Evolutionary conservation across 352 stramenopile genomes (phyloP).

Genomic region (Stramenopiles sp.): DNA sequence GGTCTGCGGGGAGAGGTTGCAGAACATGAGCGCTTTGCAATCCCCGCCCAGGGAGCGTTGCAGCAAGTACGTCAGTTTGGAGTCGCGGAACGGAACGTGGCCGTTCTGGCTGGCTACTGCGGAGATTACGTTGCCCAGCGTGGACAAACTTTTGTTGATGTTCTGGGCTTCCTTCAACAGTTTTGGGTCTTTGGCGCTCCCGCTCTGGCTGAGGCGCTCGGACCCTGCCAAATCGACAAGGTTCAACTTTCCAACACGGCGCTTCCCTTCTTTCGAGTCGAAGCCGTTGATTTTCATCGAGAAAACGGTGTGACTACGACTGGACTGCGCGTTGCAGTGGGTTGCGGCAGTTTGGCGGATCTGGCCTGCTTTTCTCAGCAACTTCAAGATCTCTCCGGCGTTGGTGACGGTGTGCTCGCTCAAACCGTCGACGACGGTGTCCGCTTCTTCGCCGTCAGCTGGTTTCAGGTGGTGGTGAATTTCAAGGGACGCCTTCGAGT

Average conservation of each 20-base stretch:
- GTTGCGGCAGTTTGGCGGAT: slow-evolving; percentile 61
- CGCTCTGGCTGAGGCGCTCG: slow-evolving; percentile 49
- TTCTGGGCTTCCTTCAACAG: slow-evolving; percentile 51
- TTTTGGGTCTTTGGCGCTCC: slow-evolving; percentile 43
- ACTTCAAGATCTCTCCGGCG: slow-evolving; percentile 43
- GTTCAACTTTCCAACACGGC: too few relatives aligned
- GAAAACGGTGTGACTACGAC: slow-evolving; percentile 20
- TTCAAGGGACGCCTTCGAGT: slow-evolving; percentile 20
- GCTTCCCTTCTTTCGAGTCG: slow-evolving; percentile 24
- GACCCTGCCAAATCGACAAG: slow-evolving; percentile 43
- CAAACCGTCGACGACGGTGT: slow-evolving; percentile 63
- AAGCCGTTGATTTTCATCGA: too few relatives aligned
- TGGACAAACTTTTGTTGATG: slow-evolving; percentile 62
- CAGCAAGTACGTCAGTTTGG: slow-evolving; percentile 57
- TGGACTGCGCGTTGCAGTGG: slow-evolving; percentile 30
- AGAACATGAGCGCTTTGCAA: slow-evolving; percentile 68
- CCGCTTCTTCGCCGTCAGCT: slow-evolving; percentile 23
- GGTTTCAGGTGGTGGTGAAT: slow-evolving; percentile 6
- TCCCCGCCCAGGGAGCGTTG: slow-evolving; percentile 51
- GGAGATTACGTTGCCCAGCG: slow-evolving; percentile 52
- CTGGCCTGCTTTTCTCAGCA: slow-evolving; percentile 62
- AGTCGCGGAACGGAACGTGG: slow-evolving; percentile 61
- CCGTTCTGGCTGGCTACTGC: slow-evolving; percentile 41
- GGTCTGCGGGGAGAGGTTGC: slow-evolving; percentile 47
- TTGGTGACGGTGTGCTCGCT: slow-evolving; percentile 45